Base-by-base conservation (phyloP, 805 yeast species). In the Limtongia smithiae region DNA sequence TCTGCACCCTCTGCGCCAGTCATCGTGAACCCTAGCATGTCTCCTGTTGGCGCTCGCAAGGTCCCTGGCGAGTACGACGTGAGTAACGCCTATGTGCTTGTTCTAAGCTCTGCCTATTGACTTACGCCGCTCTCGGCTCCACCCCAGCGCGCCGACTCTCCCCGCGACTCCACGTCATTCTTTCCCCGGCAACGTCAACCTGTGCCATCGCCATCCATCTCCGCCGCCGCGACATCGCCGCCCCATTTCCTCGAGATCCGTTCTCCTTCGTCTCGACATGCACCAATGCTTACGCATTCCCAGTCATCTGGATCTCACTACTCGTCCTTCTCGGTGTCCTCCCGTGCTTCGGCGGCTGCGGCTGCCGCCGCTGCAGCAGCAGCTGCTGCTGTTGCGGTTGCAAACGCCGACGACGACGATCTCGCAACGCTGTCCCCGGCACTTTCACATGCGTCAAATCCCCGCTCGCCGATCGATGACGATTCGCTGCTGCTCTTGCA, bases 11-110 rank as follows among this genome's bases (percentile, higher is more conserved):
- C n/a, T n/a, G n/a, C n/a, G n/a, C n/a, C n/a, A n/a, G n/a, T n/a
- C n/a, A n/a, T n/a, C n/a, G 50, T 32, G 34, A 41, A 34, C 27
- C 40, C 54, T 7, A 34, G 32, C 28, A 32, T 44, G 39, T 52
- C 57, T 9, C 57, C 53, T 3, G 49, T 49, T 3, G 54, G 50
- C 27, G 37, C 32, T 34, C 53, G 56, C 20, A 51, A 51, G 40
- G 37, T 51, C 21, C 56, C 54, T 5, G 41, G 38, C 40, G 54
- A 51, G 4, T 38, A 40, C 24, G 55, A 51, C 24, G 55, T 51
- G n/a, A n/a, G n/a, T n/a, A n/a, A n/a, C n/a, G n/a, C n/a, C n/a
- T n/a, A n/a, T n/a, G n/a, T n/a, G n/a, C n/a, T n/a, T n/a, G n/a
- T n/a, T n/a, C n/a, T n/a, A n/a, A 12, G 12, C 41, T 17, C 21